Conservation (phyloP, 106 monocot species). For the Dendrobium chrysotoxum region DNA sequence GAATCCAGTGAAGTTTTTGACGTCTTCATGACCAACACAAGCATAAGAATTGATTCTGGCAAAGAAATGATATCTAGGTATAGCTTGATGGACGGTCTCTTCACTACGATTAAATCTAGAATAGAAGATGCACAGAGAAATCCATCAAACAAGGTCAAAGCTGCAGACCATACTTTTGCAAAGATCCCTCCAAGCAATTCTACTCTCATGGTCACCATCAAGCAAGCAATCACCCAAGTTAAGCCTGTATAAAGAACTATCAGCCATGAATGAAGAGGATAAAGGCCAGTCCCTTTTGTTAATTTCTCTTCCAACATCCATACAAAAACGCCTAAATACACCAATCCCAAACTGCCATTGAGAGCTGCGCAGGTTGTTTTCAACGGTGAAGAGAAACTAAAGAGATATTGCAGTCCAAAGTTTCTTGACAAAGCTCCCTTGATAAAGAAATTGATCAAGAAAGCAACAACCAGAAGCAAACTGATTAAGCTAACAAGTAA, state of each 20-base stretch:
- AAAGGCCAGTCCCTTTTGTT: constrained; percentile 5
- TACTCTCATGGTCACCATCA: constrained; percentile 3
- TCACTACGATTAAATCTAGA: constrained; percentile 17
- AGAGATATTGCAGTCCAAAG: not conserved
- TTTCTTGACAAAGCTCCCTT: constrained; percentile 11
- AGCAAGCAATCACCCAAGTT: constrained; percentile 23
- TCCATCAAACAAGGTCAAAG: constrained; percentile 11
- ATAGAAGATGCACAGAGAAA: constrained; percentile 48
- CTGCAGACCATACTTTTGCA: constrained; percentile 21
- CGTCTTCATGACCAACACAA: constrained; percentile 21
- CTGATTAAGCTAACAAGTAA: constrained; percentile 22
- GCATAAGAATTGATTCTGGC: constrained; percentile 43
- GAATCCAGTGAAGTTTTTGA: constrained; percentile 3
- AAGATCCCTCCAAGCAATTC: constrained; percentile 13
- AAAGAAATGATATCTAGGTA: constrained; percentile 48
- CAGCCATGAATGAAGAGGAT: constrained; percentile 33
- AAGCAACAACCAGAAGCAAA: constrained; percentile 24
- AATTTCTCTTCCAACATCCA: constrained; percentile 32
- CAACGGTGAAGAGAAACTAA: constrained; percentile 20
- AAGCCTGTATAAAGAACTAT: constrained; percentile 40
- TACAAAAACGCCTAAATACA: constrained; percentile 34
- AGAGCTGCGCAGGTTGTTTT: constrained; percentile 9
- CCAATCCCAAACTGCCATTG: constrained; percentile 38
- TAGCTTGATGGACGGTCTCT: constrained; percentile 19
- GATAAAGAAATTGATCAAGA: constrained; percentile 16